A percentile compares a stretch with the other conserved stretches of the same genome.
These are phyloP conservation scores for Grifola frondosa DNA, from an alignment of 1,284 basidiomycete species.

Conservation along the genomic window DNA sequence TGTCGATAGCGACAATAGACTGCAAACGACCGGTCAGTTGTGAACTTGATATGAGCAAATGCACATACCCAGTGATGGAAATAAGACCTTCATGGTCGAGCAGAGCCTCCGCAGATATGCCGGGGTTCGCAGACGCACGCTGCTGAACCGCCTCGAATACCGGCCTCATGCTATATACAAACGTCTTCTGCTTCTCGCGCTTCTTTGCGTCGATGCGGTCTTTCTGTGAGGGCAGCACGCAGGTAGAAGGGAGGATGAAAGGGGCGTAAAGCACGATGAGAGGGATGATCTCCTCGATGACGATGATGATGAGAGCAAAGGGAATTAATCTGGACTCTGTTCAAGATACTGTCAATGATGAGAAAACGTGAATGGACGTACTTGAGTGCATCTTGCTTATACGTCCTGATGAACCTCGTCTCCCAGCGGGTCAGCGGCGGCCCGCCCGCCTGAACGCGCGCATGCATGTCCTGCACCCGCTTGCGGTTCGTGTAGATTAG, in stretches of 20 bases:
- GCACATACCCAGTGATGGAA: slow-evolving; percentile 34
- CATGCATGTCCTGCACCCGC: slow-evolving; percentile 51
- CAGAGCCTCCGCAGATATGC: slow-evolving; percentile 17
- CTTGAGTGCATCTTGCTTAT: slow-evolving; percentile 68
- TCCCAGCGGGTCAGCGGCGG: slow-evolving; percentile 62
- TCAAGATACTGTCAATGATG: slow-evolving; percentile 1
- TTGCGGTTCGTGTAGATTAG: slow-evolving; percentile 61
- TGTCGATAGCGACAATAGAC: slow-evolving; percentile 58
- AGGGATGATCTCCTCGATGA: slow-evolving; percentile 82
- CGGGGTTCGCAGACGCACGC: slow-evolving; percentile 36
- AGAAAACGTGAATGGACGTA: slow-evolving; percentile 33
- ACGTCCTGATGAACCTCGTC: slow-evolving; percentile 61
- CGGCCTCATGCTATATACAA: slow-evolving; percentile 35
- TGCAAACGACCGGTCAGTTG: slow-evolving; percentile 27
- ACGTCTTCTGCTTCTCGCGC: slow-evolving; percentile 47
- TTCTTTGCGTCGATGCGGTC: slow-evolving; percentile 66
- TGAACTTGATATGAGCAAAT: background rate
- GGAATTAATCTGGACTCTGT: slow-evolving; percentile 63
- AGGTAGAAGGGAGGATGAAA: slow-evolving; percentile 82
- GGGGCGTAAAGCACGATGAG: slow-evolving; percentile 86
- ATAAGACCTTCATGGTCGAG: slow-evolving; percentile 22
- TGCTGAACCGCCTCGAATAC: slow-evolving; percentile 30
- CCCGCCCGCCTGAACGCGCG: slow-evolving; percentile 56
- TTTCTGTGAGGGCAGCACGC: slow-evolving; percentile 81
- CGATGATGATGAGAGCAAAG: slow-evolving; percentile 72